Percentiles rank a stretch among this genome's conserved stretches.
Conservation (phyloP, 148 eudicot genomes). For the Beta vulgaris region DNA sequence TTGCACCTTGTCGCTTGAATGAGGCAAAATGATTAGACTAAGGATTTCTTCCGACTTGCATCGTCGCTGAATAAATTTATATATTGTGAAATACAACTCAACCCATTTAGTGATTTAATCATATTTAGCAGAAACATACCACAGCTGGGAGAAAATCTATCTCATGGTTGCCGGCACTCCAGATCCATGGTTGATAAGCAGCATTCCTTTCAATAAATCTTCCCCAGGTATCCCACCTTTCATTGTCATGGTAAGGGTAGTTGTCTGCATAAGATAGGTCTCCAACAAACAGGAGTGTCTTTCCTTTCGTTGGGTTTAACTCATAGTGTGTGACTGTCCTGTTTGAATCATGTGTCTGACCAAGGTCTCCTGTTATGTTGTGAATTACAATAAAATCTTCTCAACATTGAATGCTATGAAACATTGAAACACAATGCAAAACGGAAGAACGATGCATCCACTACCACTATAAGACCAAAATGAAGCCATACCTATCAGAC, state of each 20-base stretch:
- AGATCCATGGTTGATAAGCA: conserved; percentile 86
- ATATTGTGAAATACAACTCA: too few relatives aligned
- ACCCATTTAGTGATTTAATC: too few relatives aligned
- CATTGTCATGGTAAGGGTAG: conserved; percentile 64
- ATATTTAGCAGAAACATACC: conserved; percentile 44
- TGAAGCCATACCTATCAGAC: conserved; percentile 66
- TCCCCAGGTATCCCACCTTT: conserved; percentile 91
- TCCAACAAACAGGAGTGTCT: conserved; percentile 64
- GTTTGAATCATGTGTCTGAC: conserved; percentile 76
- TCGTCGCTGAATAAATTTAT: neutral
- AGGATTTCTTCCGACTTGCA: neutral
- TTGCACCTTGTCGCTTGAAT: neutral
- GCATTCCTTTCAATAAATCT: conserved; percentile 72
- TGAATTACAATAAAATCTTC: neutral
- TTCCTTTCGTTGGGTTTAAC: conserved; percentile 57
- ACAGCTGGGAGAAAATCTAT: conserved; percentile 54
- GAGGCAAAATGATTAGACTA: neutral
- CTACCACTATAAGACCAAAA: too few relatives aligned
- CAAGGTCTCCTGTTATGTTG: conserved; percentile 68
- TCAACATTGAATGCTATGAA: neutral
- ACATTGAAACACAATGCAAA: neutral
- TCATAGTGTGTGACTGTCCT: conserved; percentile 65
- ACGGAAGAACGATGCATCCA: neutral
- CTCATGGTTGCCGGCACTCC: conserved; percentile 83
- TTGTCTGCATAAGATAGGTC: conserved; percentile 80